Base-by-base conservation (phyloP, 441 rosid species). In the Bruguiera hainesii region DNA sequence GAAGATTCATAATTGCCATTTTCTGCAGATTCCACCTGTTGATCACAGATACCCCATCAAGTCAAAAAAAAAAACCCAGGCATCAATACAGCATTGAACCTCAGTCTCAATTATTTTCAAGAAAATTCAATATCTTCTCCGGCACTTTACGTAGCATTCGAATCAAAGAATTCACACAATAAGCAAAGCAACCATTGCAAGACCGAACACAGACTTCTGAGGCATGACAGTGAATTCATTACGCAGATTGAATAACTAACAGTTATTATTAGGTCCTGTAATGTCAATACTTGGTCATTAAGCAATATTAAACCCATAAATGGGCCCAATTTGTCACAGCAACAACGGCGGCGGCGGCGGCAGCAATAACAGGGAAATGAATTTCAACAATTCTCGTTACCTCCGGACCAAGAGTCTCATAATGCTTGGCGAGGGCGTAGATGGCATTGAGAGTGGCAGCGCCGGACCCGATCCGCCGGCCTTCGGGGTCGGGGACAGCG, bases 401-500 rank as follows among this genome's bases (percentile, higher is more conserved):
- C 83, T 80, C 73, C 1, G 64, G 61, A 3, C 83, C 82, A 18
- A 81, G 75, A 1, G 71, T 60, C 37, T 70, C 67, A 57, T 84
- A 89, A 78, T 83, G 87, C 46, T 49, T 71, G 26, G 94, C 81
- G 20, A 94, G 94, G 60, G 96, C 92, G 61, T 67, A 69, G 65
- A 94, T 77, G 74, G 99, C 97, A 63, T 91, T 87, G 73, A 94
- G 91, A 62, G 97, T 94, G 60, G 98, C 99, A 30, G 98, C 97
- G 6, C 98, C 97, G 23, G 99, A 94, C 15, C 98, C 98, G 73
- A 91, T 91, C 86, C 97, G 94, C 42, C 81, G 88, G 66, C 96
- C 97, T 13, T 88, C 71, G 15, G 97, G 97, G 60, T 94, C 99
- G 31, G 99, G 98, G 1, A 91, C 93, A 6, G 97, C 90, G 35